Base-by-base conservation (phyloP, 2,329 filamentous ascomycete species). In the Boeremia lycopersici region DNA sequence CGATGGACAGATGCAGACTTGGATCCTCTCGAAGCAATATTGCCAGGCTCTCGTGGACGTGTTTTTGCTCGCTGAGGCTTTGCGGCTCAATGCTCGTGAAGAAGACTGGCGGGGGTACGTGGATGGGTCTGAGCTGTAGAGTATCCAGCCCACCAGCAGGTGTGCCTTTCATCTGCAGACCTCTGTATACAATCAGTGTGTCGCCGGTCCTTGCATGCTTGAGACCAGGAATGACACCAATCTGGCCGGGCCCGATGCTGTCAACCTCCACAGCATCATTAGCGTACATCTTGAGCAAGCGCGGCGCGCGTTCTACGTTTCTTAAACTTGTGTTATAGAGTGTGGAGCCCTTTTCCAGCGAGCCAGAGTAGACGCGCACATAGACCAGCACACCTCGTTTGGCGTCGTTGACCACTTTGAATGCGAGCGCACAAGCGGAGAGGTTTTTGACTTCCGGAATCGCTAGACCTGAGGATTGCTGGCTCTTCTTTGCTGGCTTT, bases 161-260 rank as follows among this genome's bases (percentile, higher is more conserved):
- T 0, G 84, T 83, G 6, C 83, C 83, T 70, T 85, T 84, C 10
- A 80, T 77, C 53, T 82, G 86, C 38, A 82, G 79, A 6, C 84
- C 85, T 23, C 84, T 80, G 63, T 91, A 91, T 2, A 89, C 86
- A 30, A 98, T 84, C 0, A 99, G 77, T 0, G 95, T 99, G 69
- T 99, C 95, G 1, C 95, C 95, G 1, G 95, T 99, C 33, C 95
- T 84, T n/a, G 93, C 89, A 66, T 89, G 85, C 72, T 96, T 97
- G 15, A 98, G 83, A 0, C 93, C 95, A 12, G 90, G 88, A 45
- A 99, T 88, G 4, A 96, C 95, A 29, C 95, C 95, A 57, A 99
- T 99, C 71, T 98, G 93, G 0, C 95, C 95, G 0, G 91, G 86
- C 3, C 86, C 81, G 33, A 99, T 89, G 26, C 87, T 85, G 17